phyloP scores from a whole-genome alignment of 306 rosid genomes.

The Vachellia collinsii region DNA sequence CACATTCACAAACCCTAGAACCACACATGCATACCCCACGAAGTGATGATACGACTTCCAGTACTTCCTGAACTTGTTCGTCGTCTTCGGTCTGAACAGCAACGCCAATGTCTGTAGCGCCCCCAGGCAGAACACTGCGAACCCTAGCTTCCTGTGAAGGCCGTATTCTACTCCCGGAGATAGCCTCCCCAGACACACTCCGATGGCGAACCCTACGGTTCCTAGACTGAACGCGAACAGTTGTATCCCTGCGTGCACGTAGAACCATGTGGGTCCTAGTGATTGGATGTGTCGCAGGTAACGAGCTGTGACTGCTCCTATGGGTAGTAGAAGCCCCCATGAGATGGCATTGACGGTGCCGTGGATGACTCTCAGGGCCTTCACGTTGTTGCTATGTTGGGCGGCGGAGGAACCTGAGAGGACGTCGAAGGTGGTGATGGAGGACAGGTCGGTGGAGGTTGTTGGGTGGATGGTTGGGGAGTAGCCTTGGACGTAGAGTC shows the following conservation, averaged over 20 bases:
- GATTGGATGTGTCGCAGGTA: slow-evolving; percentile 72
- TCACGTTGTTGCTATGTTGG: slow-evolving; percentile 41
- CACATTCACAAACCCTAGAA: slow-evolving; percentile 85
- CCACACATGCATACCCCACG: slow-evolving; percentile 94
- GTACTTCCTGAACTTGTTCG: slow-evolving; percentile 81
- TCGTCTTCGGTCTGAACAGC: slow-evolving; percentile 76
- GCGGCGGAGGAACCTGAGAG: slow-evolving; percentile 62
- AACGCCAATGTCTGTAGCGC: slow-evolving; percentile 77
- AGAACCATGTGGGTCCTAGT: slow-evolving; percentile 85
- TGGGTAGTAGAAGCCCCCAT: slow-evolving; percentile 80
- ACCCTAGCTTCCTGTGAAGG: slow-evolving; percentile 83
- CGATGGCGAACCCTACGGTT: slow-evolving; percentile 70
- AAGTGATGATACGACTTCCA: slow-evolving; percentile 97
- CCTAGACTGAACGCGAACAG: slow-evolving; percentile 67
- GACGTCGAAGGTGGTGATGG: slow-evolving; percentile 71
- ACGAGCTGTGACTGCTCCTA: slow-evolving; percentile 83
- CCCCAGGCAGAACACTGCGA: slow-evolving; percentile 68
- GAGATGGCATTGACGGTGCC: slow-evolving; percentile 75
- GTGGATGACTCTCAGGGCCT: slow-evolving; percentile 53
- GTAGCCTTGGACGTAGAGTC: slow-evolving; percentile 95
- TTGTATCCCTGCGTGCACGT: slow-evolving; percentile 79
- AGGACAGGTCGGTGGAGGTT: slow-evolving; percentile 68
- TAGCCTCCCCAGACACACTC: slow-evolving; percentile 63
- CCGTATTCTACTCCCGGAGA: slow-evolving; percentile 79
- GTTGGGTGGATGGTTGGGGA: slow-evolving; percentile 97